These are phyloP conservation scores for Acanthamoeba divionensis DNA, from an alignment of 208 protist species.

Conservation along the genomic window DNA sequence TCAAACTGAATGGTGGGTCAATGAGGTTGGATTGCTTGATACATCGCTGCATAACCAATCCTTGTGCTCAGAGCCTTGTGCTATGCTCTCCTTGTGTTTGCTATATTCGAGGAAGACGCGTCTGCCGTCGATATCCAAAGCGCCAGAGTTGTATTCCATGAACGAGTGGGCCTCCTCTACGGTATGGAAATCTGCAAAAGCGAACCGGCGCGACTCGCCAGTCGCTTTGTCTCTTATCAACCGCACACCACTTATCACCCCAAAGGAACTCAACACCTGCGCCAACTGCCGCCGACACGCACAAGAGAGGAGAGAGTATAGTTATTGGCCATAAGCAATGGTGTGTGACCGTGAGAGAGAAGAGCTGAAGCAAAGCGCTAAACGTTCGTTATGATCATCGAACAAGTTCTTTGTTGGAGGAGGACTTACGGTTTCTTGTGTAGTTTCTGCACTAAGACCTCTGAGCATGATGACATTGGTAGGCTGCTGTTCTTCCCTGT, in stretches of 20 bases:
- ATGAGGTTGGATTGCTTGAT: no score
- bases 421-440: not conserved
- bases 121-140: not conserved
- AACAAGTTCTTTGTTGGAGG: not conserved
- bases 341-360: not conserved
- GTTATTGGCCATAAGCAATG: not conserved
- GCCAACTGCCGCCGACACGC: not conserved
- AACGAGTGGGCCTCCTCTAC: conserved; percentile 22
- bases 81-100: not conserved
- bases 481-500: not conserved
- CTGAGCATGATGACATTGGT: not conserved
- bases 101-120: conserved; percentile 8
- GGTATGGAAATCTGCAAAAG: conserved; percentile 30
- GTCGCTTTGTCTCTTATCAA: conserved; percentile 39
- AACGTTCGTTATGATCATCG: not conserved
- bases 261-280: conserved; percentile 2
- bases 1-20: no score
- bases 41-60: conserved; percentile 33
- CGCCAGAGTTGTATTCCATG: not conserved
- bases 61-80: not conserved
- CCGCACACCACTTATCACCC: conserved; percentile 23
- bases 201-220: conserved; percentile 28
- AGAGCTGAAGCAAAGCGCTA: not conserved
- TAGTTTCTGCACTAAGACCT: not conserved
- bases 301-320: not conserved